Conservation (phyloP, 495 filamentous ascomycete species). For the Trichoderma orchidacearum region DNA sequence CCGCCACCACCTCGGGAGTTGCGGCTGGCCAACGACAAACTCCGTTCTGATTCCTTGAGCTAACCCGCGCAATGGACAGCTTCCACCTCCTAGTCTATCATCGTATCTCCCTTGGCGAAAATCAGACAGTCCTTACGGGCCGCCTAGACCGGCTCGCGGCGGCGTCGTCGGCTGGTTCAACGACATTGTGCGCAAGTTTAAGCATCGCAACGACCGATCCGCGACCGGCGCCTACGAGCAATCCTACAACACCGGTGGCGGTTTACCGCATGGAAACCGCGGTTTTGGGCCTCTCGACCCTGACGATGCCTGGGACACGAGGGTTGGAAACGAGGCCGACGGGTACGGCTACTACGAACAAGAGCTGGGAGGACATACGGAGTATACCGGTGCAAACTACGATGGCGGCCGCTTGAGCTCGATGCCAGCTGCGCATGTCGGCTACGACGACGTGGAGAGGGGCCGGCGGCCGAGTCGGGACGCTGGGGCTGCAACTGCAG, state of each 20-base stretch:
- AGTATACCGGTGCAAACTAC: conserved; percentile 5
- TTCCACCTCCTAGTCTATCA: conserved; percentile 44
- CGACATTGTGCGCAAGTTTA: conserved; percentile 32
- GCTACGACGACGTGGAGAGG: conserved; percentile 13
- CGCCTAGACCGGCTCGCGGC: conserved; percentile 37
- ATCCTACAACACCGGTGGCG: conserved; percentile 14
- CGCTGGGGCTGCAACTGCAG: not conserved
- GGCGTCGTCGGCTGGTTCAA: conserved; percentile 48
- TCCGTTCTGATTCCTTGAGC: not conserved
- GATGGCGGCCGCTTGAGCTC: conserved; percentile 13
- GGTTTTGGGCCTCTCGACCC: conserved; percentile 46
- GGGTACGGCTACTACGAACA: conserved; percentile 47
- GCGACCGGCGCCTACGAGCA: conserved; percentile 52
- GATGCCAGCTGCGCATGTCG: not conserved
- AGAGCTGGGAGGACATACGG: conserved; percentile 28
- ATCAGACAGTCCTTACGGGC: conserved; percentile 22
- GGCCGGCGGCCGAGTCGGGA: conserved; percentile 11
- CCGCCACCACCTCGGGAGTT: not conserved
- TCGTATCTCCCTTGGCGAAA: conserved; percentile 46
- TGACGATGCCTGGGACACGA: conserved; percentile 60
- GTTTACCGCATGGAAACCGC: conserved; percentile 13
- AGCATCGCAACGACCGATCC: conserved; percentile 37
- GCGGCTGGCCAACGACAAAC: not conserved
- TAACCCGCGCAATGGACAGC: conserved; percentile 14
- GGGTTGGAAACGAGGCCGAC: conserved; percentile 49